Conservation (phyloP, 2,329 filamentous ascomycete species). For the Paecilomyces niveus region DNA sequence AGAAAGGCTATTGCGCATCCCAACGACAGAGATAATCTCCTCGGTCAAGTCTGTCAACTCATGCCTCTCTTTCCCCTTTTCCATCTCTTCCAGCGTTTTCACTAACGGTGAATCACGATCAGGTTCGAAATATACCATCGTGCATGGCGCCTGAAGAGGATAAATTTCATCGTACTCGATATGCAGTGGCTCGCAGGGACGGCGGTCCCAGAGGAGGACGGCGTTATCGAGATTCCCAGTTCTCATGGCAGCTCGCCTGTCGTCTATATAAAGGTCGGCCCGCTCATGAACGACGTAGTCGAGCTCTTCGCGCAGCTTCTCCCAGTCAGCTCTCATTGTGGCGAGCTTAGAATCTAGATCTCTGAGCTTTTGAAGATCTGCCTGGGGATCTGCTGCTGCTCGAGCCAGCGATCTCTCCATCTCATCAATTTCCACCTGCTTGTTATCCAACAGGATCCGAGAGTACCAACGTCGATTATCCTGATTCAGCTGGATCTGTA, state of each 20-base stretch:
- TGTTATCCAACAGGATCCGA: conserved; percentile 10
- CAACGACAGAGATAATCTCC: conserved; percentile 17
- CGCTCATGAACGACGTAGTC: background rate
- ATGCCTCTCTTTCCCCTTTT: conserved; percentile 5
- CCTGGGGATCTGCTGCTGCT: conserved; percentile 16
- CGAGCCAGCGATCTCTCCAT: conserved; percentile 15
- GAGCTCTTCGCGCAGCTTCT: conserved; percentile 1
- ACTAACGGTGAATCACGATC: conserved; percentile 18
- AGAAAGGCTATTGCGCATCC: conserved; percentile 15
- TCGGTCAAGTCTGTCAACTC: conserved; percentile 18
- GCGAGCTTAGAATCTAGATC: conserved; percentile 15
- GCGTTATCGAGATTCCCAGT: conserved; percentile 39
- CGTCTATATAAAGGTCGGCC: conserved; percentile 43
- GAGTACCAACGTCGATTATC: conserved; percentile 17
- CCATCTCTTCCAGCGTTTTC: conserved; percentile 12
- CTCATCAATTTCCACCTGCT: conserved; percentile 20
- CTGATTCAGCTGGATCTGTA: conserved; percentile 13
- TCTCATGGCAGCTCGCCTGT: conserved; percentile 37
- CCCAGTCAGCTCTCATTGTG: conserved; percentile 4
- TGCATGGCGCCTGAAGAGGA: conserved; percentile 42
- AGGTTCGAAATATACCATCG: conserved; percentile 28
- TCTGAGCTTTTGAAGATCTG: conserved; percentile 12
- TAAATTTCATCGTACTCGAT: conserved; percentile 57
- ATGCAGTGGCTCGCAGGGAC: conserved; percentile 62
- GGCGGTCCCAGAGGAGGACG: conserved; percentile 60